Conservation (phyloP, 1,284 basidiomycete species). For the Somion occarium region DNA sequence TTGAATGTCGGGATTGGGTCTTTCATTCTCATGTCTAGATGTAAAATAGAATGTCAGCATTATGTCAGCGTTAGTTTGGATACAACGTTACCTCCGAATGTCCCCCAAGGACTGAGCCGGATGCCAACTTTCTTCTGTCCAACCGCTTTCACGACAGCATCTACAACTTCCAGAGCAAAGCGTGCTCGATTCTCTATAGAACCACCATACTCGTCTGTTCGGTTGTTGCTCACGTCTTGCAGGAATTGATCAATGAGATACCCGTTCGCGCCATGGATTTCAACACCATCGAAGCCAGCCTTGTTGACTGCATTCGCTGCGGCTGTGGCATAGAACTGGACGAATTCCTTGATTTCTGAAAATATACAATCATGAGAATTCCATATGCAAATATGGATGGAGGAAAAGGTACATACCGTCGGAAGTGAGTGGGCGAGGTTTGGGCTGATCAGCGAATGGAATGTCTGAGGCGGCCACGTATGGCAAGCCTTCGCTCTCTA, state of each 20-base stretch:
- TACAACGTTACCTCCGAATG: constrained; percentile 26
- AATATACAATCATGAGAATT: not conserved
- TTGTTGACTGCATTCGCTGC: constrained; percentile 20
- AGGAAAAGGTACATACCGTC: not conserved
- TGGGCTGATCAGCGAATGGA: constrained; percentile 33
- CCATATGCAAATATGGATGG: not conserved
- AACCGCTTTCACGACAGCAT: constrained; percentile 33
- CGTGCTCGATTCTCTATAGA: constrained; percentile 42
- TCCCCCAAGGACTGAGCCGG: constrained; percentile 47
- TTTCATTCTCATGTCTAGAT: constrained; percentile 32
- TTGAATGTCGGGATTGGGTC: constrained; percentile 33
- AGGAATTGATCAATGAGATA: constrained; percentile 34
- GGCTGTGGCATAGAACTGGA: constrained; percentile 18
- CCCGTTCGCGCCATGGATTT: constrained; percentile 29
- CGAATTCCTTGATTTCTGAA: constrained; percentile 24
- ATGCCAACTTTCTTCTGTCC: constrained; percentile 39
- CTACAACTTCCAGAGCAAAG: constrained; percentile 42
- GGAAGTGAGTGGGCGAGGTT: constrained; percentile 20
- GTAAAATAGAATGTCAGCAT: not conserved
- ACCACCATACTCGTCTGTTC: constrained; percentile 54
- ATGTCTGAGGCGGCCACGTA: constrained; percentile 38
- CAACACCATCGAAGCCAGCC: constrained; percentile 30
- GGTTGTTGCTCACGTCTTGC: constrained; percentile 36
- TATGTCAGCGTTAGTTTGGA: not conserved
- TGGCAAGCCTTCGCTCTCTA: constrained; percentile 27